Conservation (phyloP, 2,329 filamentous ascomycete species). For the Endothia cerciana region DNA sequence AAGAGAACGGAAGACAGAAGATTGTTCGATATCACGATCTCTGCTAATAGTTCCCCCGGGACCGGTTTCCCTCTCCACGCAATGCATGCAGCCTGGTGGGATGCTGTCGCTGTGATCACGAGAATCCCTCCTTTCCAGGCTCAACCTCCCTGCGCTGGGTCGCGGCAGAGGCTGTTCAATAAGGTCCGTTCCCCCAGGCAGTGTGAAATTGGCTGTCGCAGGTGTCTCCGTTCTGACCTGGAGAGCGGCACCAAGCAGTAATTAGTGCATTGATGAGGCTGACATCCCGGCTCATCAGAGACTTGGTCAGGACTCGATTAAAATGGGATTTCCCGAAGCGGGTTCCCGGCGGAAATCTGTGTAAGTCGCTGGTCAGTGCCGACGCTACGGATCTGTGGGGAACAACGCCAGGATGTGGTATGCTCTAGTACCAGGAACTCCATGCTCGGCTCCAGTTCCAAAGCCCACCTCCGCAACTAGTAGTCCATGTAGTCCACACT, state of each 20-base stretch:
- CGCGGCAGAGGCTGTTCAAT: background rate
- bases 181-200: background rate
- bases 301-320: background rate
- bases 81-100: background rate
- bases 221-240: background rate
- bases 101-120: background rate
- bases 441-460: background rate
- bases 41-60: conserved; percentile 1
- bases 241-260: background rate
- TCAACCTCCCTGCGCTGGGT: too few species aligned
- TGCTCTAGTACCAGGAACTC: background rate
- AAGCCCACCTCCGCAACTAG: background rate
- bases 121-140: background rate
- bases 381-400: conserved; percentile 5
- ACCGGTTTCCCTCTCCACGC: background rate
- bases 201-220: background rate
- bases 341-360: background rate
- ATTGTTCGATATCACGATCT: background rate
- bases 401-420: background rate
- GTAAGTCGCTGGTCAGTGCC: background rate
- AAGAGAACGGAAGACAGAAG: background rate
- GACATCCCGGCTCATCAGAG: background rate
- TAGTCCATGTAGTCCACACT: conserved; percentile 2
- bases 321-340: background rate
- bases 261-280: background rate